Evolutionary conservation across 2,329 filamentous ascomycete species (phyloP).

Genomic region (Berkeleyomyces rouxiae): DNA sequence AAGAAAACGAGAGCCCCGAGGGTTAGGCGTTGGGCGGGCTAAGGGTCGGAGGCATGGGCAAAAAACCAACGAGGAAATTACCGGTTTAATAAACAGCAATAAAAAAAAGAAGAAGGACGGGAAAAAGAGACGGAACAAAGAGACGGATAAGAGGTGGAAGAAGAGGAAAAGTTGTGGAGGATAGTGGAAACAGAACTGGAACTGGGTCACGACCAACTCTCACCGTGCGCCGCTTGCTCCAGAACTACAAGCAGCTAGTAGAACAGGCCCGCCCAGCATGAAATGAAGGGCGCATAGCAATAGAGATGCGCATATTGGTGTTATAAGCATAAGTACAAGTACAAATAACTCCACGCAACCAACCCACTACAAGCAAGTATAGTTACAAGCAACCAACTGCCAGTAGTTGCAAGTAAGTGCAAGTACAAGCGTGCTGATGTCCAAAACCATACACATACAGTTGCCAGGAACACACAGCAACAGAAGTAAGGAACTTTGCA

Average conservation of each 20-base stretch:
- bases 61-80: neutral
- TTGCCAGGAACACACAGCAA: neutral
- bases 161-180: neutral
- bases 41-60: neutral
- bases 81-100: neutral
- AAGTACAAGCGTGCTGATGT: too few relatives aligned
- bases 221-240: neutral
- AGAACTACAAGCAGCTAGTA: neutral
- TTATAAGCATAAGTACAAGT: too few relatives aligned
- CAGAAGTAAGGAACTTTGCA: neutral
- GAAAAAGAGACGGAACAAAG: neutral
- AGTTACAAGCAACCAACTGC: too few relatives aligned
- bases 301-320: neutral
- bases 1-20: neutral
- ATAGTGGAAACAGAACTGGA: conserved; percentile 1
- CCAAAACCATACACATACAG: neutral
- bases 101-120: neutral
- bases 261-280: neutral
- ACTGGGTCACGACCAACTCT: neutral
- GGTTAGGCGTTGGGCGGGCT: neutral
- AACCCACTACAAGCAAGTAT: too few relatives aligned
- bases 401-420: too few relatives aligned
- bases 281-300: neutral
- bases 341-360: too few relatives aligned
- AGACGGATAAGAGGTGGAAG: neutral